Evolutionary conservation across 2,329 filamentous ascomycete species (phyloP).

Genomic region (Trichoderma semiorbis): DNA sequence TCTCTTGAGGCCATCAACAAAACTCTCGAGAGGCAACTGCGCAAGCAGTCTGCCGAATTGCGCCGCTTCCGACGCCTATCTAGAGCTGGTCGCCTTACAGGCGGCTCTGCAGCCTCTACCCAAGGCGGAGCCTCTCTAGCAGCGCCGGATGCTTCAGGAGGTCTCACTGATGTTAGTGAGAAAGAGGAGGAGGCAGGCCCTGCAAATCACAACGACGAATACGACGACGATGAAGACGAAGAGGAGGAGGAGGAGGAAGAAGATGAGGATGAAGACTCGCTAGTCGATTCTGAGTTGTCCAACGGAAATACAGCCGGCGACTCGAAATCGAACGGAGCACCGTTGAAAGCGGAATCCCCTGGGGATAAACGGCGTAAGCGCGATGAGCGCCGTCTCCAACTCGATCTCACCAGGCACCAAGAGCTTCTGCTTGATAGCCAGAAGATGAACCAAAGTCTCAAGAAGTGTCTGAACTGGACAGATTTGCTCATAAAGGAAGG

Average conservation of each 20-base stretch:
- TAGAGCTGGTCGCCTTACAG: slow-evolving; percentile 70
- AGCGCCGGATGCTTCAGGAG: slow-evolving; percentile 41
- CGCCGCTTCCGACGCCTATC: slow-evolving; percentile 83
- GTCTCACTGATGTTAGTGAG: slow-evolving; percentile 49
- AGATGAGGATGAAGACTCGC: slow-evolving; percentile 45
- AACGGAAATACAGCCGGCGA: slow-evolving; percentile 35
- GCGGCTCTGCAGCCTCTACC: slow-evolving; percentile 47
- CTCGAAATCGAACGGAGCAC: background rate
- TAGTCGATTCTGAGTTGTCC: slow-evolving; percentile 52
- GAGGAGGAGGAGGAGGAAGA: slow-evolving; percentile 40
- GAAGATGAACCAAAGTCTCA: slow-evolving; percentile 92
- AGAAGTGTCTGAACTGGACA: slow-evolving; percentile 82
- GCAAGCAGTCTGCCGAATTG: slow-evolving; percentile 85
- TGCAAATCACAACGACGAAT: slow-evolving; percentile 37
- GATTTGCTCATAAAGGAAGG: slow-evolving; percentile 88
- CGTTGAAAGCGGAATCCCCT: slow-evolving; percentile 38
- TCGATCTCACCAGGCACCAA: slow-evolving; percentile 85
- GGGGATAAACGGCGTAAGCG: slow-evolving; percentile 54
- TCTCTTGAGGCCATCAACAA: slow-evolving; percentile 93
- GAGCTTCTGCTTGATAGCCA: slow-evolving; percentile 86
- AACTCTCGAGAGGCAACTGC: slow-evolving; percentile 83
- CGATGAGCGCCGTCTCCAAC: slow-evolving; percentile 78
- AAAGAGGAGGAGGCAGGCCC: slow-evolving; percentile 27
- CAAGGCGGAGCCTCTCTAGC: slow-evolving; percentile 44
- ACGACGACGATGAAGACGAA: slow-evolving; percentile 41